Evolutionary conservation across 2,329 filamentous ascomycete species (phyloP).

Genomic region (Madurella mycetomatis): DNA sequence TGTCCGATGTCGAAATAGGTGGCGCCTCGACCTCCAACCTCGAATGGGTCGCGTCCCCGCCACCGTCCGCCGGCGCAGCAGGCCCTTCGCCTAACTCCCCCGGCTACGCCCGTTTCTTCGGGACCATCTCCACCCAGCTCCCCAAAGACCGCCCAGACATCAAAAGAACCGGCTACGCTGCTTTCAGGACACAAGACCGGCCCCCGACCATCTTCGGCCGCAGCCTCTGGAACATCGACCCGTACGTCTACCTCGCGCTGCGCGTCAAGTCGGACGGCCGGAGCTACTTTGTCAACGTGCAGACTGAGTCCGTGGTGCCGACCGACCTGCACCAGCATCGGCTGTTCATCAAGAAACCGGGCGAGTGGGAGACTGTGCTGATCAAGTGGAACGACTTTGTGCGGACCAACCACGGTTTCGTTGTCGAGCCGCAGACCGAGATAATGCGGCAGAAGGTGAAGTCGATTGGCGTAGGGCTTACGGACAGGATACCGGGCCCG

Average conservation of each 20-base stretch:
- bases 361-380: slow-evolving; percentile 92
- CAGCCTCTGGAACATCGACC: slow-evolving; percentile 82
- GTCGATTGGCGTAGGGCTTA: slow-evolving; percentile 82
- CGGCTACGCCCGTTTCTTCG: slow-evolving; percentile 77
- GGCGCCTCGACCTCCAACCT: slow-evolving; percentile 74
- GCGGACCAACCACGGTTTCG: slow-evolving; percentile 85
- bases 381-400: slow-evolving; percentile 93
- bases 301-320: slow-evolving; percentile 88
- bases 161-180: slow-evolving; percentile 80
- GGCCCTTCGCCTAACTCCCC: slow-evolving; percentile 29
- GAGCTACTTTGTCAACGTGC: slow-evolving; percentile 90
- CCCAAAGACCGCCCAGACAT: slow-evolving; percentile 70
- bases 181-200: slow-evolving; percentile 78
- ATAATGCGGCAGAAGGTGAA: slow-evolving; percentile 81
- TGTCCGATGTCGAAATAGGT: slow-evolving; percentile 83
- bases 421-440: slow-evolving; percentile 89
- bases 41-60: slow-evolving; percentile 50
- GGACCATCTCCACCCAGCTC: slow-evolving; percentile 79
- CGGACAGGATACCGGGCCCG: slow-evolving; percentile 80
- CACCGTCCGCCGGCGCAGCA: slow-evolving; percentile 12
- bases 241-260: slow-evolving; percentile 81
- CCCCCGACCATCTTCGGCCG: slow-evolving; percentile 79
- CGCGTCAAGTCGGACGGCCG: slow-evolving; percentile 86
- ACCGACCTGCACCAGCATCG: slow-evolving; percentile 97
- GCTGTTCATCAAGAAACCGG: slow-evolving; percentile 70